Evolutionary conservation across 306 rosid genomes (phyloP).

Genomic region (Pyrus bretschneideri): DNA sequence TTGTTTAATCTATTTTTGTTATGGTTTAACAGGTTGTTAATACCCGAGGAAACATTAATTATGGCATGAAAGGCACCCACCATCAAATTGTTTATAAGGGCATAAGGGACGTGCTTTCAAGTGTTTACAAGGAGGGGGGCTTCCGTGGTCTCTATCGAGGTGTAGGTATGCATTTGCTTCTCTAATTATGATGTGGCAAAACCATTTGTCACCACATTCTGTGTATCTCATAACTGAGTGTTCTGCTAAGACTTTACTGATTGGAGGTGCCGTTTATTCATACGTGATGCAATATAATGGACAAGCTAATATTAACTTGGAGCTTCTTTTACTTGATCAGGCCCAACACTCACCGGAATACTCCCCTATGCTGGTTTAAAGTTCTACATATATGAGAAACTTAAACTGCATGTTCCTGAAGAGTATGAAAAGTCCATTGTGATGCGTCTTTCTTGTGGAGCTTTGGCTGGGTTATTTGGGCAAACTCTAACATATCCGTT

Average conservation of each 20-base stretch:
- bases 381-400: conserved; percentile 79
- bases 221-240: background rate
- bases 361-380: conserved; percentile 95
- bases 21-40: conserved; percentile 48
- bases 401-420: conserved; percentile 70
- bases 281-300: background rate
- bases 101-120: conserved; percentile 62
- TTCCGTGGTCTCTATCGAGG: conserved; percentile 83
- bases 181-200: conserved; percentile 1
- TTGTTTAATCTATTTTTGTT: background rate
- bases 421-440: conserved; percentile 72
- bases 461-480: conserved; percentile 91
- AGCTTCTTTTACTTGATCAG: conserved; percentile 28
- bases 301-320: background rate
- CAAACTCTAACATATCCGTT: conserved; percentile 93
- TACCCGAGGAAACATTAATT: conserved; percentile 32
- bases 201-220: background rate
- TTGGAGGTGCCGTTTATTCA: background rate
- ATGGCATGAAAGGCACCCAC: conserved; percentile 35
- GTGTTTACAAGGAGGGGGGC: conserved; percentile 73
- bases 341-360: conserved; percentile 87
- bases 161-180: conserved; percentile 49
- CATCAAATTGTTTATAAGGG: conserved; percentile 48
- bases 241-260: background rate
- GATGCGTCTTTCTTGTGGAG: conserved; percentile 91